Base-by-base conservation (phyloP, 2,329 filamentous ascomycete genomes). In the Colletotrichum sp. region DNA sequence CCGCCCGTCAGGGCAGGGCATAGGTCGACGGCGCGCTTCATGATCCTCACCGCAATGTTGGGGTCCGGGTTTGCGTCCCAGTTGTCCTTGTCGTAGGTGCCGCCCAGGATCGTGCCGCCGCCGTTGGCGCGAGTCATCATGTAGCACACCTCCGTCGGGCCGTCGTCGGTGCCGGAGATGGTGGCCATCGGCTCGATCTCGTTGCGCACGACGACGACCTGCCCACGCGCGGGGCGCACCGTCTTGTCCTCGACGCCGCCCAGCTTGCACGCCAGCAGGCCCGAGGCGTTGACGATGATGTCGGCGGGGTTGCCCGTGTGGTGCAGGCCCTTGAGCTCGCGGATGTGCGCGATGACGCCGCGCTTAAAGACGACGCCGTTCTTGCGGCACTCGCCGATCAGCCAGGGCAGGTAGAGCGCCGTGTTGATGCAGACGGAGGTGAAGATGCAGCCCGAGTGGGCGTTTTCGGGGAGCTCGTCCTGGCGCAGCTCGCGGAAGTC, bases 61-160 rank as follows among this genome's bases (percentile, higher is more conserved):
- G 93, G 93, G 80, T 98, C 96, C 1, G 94, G 92, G 78, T 93
- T 90, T 48, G 92, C 90, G 79, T 97, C 94, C 95, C 95, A 98
- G 81, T 93, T 94, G 32, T 92, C 90, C 80, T 93, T 91, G 83
- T 96, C 93, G 80, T 98, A 95, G 63, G 93, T 96, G 4, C 96
- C 96, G n/a, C 96, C 96, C 4, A 98, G 87, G 57, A 98, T 89
- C 0, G 95, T 97, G 13, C 96, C 96, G 24, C 96, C 96, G n/a
- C 91, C 91, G 0, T 89, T 90, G 2, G 96, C 95, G 32, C 96
- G 90, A 80, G 92, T 92, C 96, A 98, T 98, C 64, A 94, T 89
- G 83, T 98, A 98, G 74, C 91, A 87, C 6, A 93, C 87, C 84
- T 98, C 96, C 39, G 93, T 92, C 0, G 88, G 86, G 3, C 91